phyloP scores from a whole-genome alignment of 2,329 filamentous ascomycete species.

The Eutypella sp. region DNA sequence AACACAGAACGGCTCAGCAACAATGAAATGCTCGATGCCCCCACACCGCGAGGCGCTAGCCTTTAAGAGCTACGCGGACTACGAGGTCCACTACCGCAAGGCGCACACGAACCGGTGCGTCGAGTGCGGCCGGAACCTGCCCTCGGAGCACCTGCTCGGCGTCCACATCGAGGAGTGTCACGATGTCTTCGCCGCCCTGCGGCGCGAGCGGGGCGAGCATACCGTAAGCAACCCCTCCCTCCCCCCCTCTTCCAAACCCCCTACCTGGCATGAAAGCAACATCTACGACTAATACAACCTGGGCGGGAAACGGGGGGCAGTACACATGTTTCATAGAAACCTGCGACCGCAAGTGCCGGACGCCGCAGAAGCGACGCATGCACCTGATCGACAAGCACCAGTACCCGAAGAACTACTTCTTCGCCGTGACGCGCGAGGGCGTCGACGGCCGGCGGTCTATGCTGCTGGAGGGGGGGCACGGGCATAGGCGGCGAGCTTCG shows the following conservation, averaged over 20 bases:
- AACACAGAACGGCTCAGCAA: too few species aligned
- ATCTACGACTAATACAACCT: constrained; percentile 8
- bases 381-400: constrained; percentile 93
- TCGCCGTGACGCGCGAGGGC: constrained; percentile 80
- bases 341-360: constrained; percentile 80
- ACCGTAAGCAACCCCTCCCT: constrained; percentile 69
- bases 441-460: constrained; percentile 81
- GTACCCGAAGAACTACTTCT: constrained; percentile 87
- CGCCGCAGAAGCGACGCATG: constrained; percentile 75
- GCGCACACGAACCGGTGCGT: constrained; percentile 79
- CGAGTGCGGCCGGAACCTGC: constrained; percentile 83
- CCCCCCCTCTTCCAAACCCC: too few species aligned
- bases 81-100: constrained; percentile 81
- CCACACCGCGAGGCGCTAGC: constrained; percentile 66
- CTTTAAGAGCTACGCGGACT: constrained; percentile 73
- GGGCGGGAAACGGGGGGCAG: constrained; percentile 44
- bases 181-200: constrained; percentile 70
- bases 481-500: constrained; percentile 44
- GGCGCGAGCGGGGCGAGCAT: constrained; percentile 75
- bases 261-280: too few species aligned
- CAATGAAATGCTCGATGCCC: constrained; percentile 81
- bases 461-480: constrained; percentile 54
- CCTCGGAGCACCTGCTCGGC: constrained; percentile 71
- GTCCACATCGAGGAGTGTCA: constrained; percentile 91
- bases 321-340: constrained; percentile 86